Base-by-base conservation (phyloP, 208 protist species). In the Leishmania lainsoni region DNA sequence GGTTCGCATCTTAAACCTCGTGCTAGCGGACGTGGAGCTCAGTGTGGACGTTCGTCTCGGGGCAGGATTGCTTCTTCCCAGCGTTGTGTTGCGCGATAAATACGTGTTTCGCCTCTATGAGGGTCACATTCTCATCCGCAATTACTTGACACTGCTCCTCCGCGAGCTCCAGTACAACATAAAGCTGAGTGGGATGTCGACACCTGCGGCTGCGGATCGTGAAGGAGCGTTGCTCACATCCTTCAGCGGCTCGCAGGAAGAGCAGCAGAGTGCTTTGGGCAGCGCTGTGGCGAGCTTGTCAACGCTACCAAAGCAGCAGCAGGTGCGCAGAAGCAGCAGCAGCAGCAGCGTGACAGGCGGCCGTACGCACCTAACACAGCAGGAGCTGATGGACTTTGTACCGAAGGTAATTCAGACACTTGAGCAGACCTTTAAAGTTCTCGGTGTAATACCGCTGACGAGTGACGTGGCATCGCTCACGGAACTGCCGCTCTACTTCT, bases 401-500 rank as follows among this genome's bases (percentile, higher is more conserved):
- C 77, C 87, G 2, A 76, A 81, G 17, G 84, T 89, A 4, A 75
- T 92, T 29, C 56, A 79, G 4, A 74, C 88, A 26, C 70, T 96
- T n/a, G 90, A 90, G 87, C 86, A 86, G 65, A 84, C 86, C 22
- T 96, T 93, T 81, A 81, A 89, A 51, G 79, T 87, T 5, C 70
- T 96, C 45, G 81, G 86, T 5, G 80, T 88, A 17, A 48, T 81
- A 0, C 91, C 93, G 2, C 77, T 93, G 48, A 90, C 89, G n/a
- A 87, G 86, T 61, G 93, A 96, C 69, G 86, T 87, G 10, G 83
- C 85, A 17, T 80, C 90, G 16, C 65, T 96, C 20, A 88, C 89
- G 26, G 93, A 96, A 63, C 84, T 96, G 58, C 91, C 90, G n/a
- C 83, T 90, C 8, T 81, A 88, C 42, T 90, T 95, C 39, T 79